Base-by-base conservation (phyloP, 306 rosid genomes). In the Cicer cuneatum region DNA sequence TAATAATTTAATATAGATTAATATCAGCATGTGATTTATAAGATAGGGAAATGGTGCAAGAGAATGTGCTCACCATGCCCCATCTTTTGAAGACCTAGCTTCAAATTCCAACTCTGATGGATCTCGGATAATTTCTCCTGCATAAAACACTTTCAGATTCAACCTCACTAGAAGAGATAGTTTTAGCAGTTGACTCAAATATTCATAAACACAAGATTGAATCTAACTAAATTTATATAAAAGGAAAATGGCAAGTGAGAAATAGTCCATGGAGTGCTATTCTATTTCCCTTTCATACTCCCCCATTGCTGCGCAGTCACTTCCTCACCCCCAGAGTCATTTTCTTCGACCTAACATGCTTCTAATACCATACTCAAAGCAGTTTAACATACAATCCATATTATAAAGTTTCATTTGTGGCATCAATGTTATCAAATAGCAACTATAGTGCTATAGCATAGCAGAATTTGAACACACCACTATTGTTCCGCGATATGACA, bases 81-180 rank as follows among this genome's bases (percentile, higher is more conserved):
- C 96, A 68, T 94, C 98, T 81, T 92, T 94, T 59, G 97, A 79
- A 51, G 99, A 94, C 79, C 82, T 90, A 3, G 98, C 99, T 83
- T 94, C 99, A 54, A 95, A 95, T 81, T 92, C 99, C 86, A 91
- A 77, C 60, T 84, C 88, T 5, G 90, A 86, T 15, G 88, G 61
- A n/a, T 89, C 88, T 47, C 42, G 81, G 47, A 60, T 72, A 53
- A 59, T 83, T 69, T 86, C 86, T 72, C 72, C 99, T 76, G 74
- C 84, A 82, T 10, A 71, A 59, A 12, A 42, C 81, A 78, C 53
- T 51, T 40, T 78, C 76, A 57, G 78, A 68, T 40, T 77, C 45
- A 21, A 71, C 49, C 52, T 75, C 56, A 73, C 69, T 18, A 13
- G 21, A 80, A 65, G 40, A 43, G 39, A 67, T 45, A 13, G 63